Percentiles rank a stretch among this genome's conserved stretches.
phyloP scores from a whole-genome alignment of 352 stramenopile species.

The Globisporangium uncinulatum region DNA sequence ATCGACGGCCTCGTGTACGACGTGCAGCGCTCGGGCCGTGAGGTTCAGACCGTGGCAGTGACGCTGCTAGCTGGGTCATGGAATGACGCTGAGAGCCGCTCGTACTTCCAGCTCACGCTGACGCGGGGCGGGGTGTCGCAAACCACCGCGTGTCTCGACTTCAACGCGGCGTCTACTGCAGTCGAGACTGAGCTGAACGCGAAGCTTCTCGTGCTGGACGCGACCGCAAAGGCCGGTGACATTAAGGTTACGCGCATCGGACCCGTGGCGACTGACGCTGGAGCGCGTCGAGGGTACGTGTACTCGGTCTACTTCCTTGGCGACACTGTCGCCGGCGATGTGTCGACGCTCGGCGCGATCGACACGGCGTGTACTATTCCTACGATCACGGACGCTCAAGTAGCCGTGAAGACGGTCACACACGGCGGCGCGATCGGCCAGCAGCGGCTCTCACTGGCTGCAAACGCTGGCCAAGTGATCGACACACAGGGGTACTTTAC shows the following conservation, averaged over 20 bases:
- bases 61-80: constrained; percentile 27
- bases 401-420: constrained; percentile 36
- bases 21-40: constrained; percentile 83
- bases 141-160: constrained; percentile 33
- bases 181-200: constrained; percentile 24
- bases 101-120: constrained; percentile 41
- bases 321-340: constrained; percentile 72
- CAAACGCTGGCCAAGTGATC: constrained; percentile 66
- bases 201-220: constrained; percentile 20
- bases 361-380: constrained; percentile 17
- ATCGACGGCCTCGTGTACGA: constrained; percentile 87
- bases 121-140: constrained; percentile 23
- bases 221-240: constrained; percentile 18
- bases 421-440: constrained; percentile 79
- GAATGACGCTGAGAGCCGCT: constrained; percentile 5
- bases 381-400: constrained; percentile 19
- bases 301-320: constrained; percentile 94
- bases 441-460: constrained; percentile 76
- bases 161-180: constrained; percentile 21
- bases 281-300: constrained; percentile 62
- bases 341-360: constrained; percentile 35
- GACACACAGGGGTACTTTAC: constrained; percentile 56
- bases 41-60: constrained; percentile 81
- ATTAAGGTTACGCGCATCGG: constrained; percentile 54
- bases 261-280: constrained; percentile 22